phyloP scores from a whole-genome alignment of 306 rosid genomes.

The Fragaria iinumae region DNA sequence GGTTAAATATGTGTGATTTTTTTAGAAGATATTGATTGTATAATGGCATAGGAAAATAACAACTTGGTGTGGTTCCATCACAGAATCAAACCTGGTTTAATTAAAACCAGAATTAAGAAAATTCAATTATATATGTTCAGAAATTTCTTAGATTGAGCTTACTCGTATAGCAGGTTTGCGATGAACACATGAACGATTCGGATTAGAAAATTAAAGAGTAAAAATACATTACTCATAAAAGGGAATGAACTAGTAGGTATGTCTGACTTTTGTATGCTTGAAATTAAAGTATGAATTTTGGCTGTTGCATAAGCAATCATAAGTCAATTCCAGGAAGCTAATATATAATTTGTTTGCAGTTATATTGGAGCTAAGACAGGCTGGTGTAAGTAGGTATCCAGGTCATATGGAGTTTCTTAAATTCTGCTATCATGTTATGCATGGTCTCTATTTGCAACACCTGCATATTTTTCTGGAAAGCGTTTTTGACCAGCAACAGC shows the following conservation, averaged over 20 bases:
- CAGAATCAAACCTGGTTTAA: neutral
- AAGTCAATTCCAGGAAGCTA: conserved; percentile 25
- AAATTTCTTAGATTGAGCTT: neutral
- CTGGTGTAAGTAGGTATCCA: conserved; percentile 45
- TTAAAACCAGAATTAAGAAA: neutral
- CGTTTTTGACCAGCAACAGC: conserved; percentile 33
- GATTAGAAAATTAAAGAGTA: neutral
- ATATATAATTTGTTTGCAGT: conserved; percentile 33
- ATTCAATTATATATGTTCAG: neutral
- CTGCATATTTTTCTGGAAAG: conserved; percentile 23
- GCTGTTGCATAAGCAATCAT: conserved; percentile 13
- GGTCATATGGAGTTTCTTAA: conserved; percentile 31
- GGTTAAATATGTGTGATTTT: neutral
- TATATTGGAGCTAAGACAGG: conserved; percentile 40
- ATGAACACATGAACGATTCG: neutral
- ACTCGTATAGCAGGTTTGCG: neutral
- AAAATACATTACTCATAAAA: neutral
- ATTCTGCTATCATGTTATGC: conserved; percentile 37
- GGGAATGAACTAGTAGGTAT: neutral
- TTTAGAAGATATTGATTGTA: neutral
- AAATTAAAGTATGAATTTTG: neutral
- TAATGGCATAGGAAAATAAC: neutral
- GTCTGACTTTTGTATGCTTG: conserved; percentile 18
- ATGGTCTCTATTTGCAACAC: conserved; percentile 18
- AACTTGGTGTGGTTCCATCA: neutral